phyloP scores from a whole-genome alignment of 2,329 filamentous ascomycete species.

The Beauveria sp. region DNA sequence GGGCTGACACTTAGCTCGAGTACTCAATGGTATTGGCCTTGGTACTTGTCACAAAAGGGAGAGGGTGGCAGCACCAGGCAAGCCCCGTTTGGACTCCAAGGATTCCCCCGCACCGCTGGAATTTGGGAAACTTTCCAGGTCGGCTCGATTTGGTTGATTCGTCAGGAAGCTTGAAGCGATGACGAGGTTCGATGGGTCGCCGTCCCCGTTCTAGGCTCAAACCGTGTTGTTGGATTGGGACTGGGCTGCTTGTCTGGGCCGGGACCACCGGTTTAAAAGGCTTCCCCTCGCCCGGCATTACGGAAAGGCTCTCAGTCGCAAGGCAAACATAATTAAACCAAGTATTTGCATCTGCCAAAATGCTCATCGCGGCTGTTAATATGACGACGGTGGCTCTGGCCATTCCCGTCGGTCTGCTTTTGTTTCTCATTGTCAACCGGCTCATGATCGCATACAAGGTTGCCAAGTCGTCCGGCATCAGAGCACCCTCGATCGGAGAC shows the following conservation, averaged over 20 bases:
- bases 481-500: slow-evolving; percentile 1
- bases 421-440: neutral
- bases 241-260: neutral
- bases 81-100: neutral
- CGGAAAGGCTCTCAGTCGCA: neutral
- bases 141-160: neutral
- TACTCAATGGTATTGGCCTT: neutral
- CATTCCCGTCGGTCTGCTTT: neutral
- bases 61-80: neutral
- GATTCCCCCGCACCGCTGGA: neutral
- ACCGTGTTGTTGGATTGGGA: neutral
- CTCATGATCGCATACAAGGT: slow-evolving; percentile 1
- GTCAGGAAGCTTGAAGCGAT: neutral
- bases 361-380: neutral
- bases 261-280: neutral
- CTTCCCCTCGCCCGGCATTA: neutral
- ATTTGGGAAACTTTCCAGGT: neutral
- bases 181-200: neutral
- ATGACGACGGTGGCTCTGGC: slow-evolving; percentile 1
- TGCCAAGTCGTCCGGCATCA: slow-evolving; percentile 1
- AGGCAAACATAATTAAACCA: neutral
- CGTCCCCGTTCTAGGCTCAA: neutral
- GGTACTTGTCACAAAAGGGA: neutral
- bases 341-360: neutral
- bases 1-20: neutral